Conservation (phyloP, 306 rosid genomes). For the Cyamopsis tetragonoloba region DNA sequence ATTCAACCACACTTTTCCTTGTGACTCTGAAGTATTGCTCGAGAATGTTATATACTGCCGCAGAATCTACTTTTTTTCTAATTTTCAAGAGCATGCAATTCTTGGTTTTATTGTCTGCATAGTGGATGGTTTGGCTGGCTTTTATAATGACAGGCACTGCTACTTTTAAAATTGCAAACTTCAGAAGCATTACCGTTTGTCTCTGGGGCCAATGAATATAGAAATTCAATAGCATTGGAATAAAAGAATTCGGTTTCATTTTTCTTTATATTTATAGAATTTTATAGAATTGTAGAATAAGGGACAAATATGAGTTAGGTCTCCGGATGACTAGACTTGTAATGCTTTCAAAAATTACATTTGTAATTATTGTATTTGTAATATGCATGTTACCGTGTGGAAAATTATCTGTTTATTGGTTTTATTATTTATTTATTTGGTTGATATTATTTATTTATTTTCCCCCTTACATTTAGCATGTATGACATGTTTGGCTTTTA, state of each 20-base stretch:
- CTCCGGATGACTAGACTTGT: not conserved
- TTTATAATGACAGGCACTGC: not conserved
- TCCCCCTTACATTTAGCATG: too few relatives aligned
- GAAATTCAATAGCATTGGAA: constrained; percentile 4
- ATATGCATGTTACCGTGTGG: constrained; percentile 7
- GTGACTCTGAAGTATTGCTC: constrained; percentile 29
- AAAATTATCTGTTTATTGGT: not conserved
- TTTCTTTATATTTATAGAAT: not conserved
- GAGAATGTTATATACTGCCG: constrained; percentile 17
- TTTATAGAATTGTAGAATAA: not conserved
- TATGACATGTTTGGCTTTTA: too few relatives aligned
- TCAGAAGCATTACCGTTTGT: constrained; percentile 19
- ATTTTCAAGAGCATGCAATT: constrained; percentile 17
- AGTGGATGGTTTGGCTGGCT: not conserved
- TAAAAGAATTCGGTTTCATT: constrained; percentile 10
- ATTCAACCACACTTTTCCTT: not conserved
- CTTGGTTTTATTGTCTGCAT: not conserved
- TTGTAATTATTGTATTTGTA: constrained; percentile 21
- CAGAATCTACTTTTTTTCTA: constrained; percentile 2
- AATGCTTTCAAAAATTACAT: constrained; percentile 15
- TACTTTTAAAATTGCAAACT: constrained; percentile 10
- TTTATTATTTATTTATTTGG: not conserved
- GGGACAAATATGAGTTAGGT: not conserved
- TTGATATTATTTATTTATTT: not conserved
- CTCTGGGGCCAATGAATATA: constrained; percentile 1